Conservation (phyloP, 768 basidiomycete species). For the Calocybe cyanea region DNA sequence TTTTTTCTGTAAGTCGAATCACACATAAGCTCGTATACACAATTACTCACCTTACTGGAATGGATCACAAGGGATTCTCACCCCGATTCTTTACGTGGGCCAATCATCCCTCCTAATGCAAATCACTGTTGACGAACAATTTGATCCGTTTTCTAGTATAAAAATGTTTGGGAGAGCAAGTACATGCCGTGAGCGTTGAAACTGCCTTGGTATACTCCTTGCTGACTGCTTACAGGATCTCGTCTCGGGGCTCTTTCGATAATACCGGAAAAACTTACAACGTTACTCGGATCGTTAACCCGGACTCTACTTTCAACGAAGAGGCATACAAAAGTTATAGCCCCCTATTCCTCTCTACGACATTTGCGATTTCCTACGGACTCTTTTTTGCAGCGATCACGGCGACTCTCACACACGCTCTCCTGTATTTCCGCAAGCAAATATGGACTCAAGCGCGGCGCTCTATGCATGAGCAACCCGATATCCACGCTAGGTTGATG, state of each 20-base stretch:
- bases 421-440: slow-evolving; percentile 74
- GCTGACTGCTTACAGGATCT: slow-evolving; percentile 36
- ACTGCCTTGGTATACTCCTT: slow-evolving; percentile 1
- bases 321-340: slow-evolving; percentile 53
- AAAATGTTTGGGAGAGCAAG: slow-evolving; percentile 56
- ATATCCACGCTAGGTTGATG: slow-evolving; percentile 85
- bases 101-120: too few species aligned
- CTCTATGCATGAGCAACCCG: slow-evolving; percentile 74
- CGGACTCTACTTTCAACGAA: slow-evolving; percentile 52
- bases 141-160: too few species aligned
- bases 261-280: slow-evolving; percentile 59
- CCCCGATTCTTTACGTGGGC: slow-evolving; percentile 55
- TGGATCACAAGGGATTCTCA: slow-evolving; percentile 41
- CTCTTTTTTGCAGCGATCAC: slow-evolving; percentile 83
- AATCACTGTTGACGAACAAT: slow-evolving; percentile 3
- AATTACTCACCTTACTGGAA: background rate
- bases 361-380: slow-evolving; percentile 77
- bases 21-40: background rate
- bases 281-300: slow-evolving; percentile 50
- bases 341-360: slow-evolving; percentile 63
- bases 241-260: slow-evolving; percentile 62
- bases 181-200: slow-evolving; percentile 47
- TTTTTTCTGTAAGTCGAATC: slow-evolving; percentile 52
- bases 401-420: slow-evolving; percentile 66
- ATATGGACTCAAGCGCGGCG: slow-evolving; percentile 70